Evolutionary conservation across 805 yeast genomes (phyloP).

Genomic region (Jamesozyma rosinii): DNA sequence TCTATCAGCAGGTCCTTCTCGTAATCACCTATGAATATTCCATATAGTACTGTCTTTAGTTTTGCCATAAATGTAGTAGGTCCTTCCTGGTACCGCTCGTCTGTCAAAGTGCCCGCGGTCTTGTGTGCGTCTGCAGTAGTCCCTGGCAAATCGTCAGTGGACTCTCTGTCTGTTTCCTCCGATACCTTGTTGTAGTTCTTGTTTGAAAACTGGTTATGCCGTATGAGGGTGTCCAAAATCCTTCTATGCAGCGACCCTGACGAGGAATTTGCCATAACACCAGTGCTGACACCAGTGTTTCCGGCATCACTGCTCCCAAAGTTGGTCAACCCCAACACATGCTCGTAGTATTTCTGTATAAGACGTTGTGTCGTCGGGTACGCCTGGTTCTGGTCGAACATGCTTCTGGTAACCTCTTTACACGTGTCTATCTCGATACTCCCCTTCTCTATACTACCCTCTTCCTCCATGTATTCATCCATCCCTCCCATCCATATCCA

Average conservation of each 20-base stretch:
- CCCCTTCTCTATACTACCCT: too few species aligned
- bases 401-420: too few species aligned
- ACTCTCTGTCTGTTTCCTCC: too few species aligned
- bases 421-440: too few species aligned
- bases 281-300: too few species aligned
- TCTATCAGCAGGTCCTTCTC: constrained; percentile 33
- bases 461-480: too few species aligned
- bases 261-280: not conserved
- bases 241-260: not conserved
- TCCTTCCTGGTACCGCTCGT: not conserved
- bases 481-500: too few species aligned
- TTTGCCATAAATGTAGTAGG: constrained; percentile 2
- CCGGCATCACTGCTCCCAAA: too few species aligned
- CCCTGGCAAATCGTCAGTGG: too few species aligned
- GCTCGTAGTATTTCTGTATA: constrained; percentile 16
- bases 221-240: not conserved
- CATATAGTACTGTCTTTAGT: constrained; percentile 11
- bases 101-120: not conserved
- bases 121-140: too few species aligned
- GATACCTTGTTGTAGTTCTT: too few species aligned
- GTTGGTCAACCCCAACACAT: not conserved
- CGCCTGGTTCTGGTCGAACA: not conserved
- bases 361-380: constrained; percentile 18
- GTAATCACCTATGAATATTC: constrained; percentile 12
- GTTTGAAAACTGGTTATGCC: not conserved